Conservation (phyloP, 192 early-diverging fungal species). For the Linnemannia hyalina region DNA sequence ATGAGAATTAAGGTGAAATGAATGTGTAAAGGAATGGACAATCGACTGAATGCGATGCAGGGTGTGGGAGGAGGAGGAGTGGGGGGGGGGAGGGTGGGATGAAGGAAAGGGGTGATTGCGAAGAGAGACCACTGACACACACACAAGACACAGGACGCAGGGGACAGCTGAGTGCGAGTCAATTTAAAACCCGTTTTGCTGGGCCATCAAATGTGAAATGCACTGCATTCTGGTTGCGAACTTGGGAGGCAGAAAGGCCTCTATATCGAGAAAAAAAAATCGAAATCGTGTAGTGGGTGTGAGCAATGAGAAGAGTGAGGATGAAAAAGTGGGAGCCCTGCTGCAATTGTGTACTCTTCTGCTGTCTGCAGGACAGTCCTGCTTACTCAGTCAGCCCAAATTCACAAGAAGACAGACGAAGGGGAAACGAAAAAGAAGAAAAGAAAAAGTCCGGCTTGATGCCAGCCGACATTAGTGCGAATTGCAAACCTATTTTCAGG, state of each 20-base stretch:
- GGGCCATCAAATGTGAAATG: too few relatives aligned
- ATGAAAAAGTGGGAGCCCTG: too few relatives aligned
- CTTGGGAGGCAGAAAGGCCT: too few relatives aligned
- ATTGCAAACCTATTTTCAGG: not conserved
- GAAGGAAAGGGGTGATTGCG: not conserved
- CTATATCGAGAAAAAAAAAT: too few relatives aligned
- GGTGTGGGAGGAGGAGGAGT: not conserved
- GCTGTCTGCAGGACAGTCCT: not conserved
- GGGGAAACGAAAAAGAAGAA: too few relatives aligned
- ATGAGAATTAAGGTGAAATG: not conserved
- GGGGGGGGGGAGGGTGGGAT: not conserved
- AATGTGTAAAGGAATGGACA: not conserved
- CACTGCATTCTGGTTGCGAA: too few relatives aligned
- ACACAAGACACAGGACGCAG: too few relatives aligned
- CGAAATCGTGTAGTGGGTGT: not conserved
- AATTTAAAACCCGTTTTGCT: too few relatives aligned
- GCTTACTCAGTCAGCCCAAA: not conserved
- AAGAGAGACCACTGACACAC: not conserved
- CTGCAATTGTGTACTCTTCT: too few relatives aligned
- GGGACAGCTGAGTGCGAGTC: too few relatives aligned
- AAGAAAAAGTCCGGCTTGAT: not conserved
- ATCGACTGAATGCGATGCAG: conserved; percentile 10
- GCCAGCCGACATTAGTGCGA: not conserved
- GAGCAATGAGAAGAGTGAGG: not conserved
- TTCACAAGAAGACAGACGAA: not conserved